These are phyloP conservation scores for Xerocomus minutiporus DNA, from an alignment of 1,284 basidiomycete species.

Conservation along the genomic window DNA sequence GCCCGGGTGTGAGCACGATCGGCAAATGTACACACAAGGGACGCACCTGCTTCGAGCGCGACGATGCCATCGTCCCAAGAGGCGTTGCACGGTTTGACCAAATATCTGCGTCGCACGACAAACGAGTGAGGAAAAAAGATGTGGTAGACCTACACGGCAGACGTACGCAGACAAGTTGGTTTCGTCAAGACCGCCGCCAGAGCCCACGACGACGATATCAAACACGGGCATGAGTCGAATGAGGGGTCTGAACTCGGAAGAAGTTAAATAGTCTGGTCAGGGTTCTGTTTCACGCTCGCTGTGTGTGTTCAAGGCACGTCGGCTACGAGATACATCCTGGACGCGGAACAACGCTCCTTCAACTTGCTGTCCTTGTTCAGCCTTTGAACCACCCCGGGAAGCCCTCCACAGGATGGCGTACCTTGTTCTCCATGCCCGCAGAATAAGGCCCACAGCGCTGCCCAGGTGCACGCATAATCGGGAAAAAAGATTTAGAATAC, in stretches of 20 bases:
- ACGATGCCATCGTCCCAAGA: conserved; percentile 67
- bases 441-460: conserved; percentile 6
- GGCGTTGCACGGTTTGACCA: conserved; percentile 56
- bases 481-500: conserved; percentile 8
- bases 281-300: not conserved
- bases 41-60: conserved; percentile 68
- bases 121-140: not conserved
- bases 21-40: not conserved
- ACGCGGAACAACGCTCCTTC: not conserved
- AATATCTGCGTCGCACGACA: conserved; percentile 46
- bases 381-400: not conserved
- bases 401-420: conserved; percentile 7
- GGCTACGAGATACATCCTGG: conserved; percentile 12
- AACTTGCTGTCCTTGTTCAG: no score
- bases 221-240: conserved; percentile 46
- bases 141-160: not conserved
- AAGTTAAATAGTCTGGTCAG: not conserved
- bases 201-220: conserved; percentile 69
- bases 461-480: conserved; percentile 4
- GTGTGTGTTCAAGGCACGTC: conserved; percentile 17
- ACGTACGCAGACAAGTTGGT: conserved; percentile 69
- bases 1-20: conserved; percentile 21
- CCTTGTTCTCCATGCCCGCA: conserved; percentile 9
- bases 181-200: conserved; percentile 73
- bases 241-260: not conserved